Percentiles rank a stretch among this genome's conserved stretches.
These are phyloP conservation scores for Breviolum minutum DNA, from an alignment of 73 alveolate species.

Conservation along the genomic window DNA sequence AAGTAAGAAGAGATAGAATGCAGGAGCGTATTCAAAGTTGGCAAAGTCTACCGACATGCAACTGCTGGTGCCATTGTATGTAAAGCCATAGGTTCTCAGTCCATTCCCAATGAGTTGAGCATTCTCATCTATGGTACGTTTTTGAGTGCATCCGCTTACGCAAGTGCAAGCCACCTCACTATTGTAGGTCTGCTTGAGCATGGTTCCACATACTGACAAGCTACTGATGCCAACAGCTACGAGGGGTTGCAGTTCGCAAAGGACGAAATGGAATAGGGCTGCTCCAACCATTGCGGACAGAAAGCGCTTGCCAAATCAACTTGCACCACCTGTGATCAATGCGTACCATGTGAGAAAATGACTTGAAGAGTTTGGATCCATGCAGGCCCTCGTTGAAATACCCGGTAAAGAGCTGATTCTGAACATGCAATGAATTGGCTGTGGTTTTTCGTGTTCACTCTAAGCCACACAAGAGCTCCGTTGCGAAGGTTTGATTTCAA, in stretches of 20 bases:
- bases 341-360: too few species aligned
- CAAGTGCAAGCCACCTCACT: constrained; percentile 9
- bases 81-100: neutral
- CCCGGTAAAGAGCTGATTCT: too few species aligned
- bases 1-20: neutral
- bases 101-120: neutral
- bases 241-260: neutral
- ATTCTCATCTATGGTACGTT: neutral
- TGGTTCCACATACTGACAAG: neutral
- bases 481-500: too few species aligned
- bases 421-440: too few species aligned
- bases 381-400: too few species aligned
- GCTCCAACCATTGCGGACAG: constrained; percentile 12
- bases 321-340: too few species aligned
- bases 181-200: neutral
- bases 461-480: too few species aligned
- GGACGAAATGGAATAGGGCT: constrained; percentile 9
- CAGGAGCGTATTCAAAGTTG: neutral
- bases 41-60: neutral
- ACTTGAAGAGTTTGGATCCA: too few species aligned
- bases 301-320: too few species aligned
- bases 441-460: too few species aligned
- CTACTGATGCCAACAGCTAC: neutral
- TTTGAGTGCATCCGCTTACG: neutral
- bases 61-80: neutral